phyloP scores from a whole-genome alignment of 208 protist species.

The Leishmania aethiopica region DNA sequence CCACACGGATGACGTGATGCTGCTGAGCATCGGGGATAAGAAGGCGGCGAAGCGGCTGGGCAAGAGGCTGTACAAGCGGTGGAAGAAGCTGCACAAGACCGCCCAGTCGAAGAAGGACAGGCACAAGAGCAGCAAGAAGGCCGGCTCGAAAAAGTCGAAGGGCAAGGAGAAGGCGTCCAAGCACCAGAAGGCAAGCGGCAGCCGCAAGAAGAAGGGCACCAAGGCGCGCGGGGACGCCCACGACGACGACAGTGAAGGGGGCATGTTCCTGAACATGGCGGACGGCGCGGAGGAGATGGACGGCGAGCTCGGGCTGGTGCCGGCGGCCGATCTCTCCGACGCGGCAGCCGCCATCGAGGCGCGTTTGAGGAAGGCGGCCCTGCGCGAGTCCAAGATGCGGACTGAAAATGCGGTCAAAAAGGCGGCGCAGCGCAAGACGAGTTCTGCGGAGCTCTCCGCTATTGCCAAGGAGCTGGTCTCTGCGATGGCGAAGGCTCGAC shows the following conservation, averaged over 20 bases:
- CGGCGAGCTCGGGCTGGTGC: conserved; percentile 21
- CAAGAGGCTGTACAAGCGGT: conserved; percentile 65
- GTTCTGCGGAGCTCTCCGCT: conserved; percentile 15
- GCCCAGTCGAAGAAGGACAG: conserved; percentile 26
- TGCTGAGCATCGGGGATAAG: conserved; percentile 50
- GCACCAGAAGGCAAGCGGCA: conserved; percentile 19
- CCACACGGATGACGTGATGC: conserved; percentile 38
- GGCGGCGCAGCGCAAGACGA: conserved; percentile 17
- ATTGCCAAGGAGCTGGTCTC: conserved; percentile 34
- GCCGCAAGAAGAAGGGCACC: neutral
- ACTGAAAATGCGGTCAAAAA: conserved; percentile 25
- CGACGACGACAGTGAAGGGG: conserved; percentile 3
- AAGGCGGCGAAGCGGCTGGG: conserved; percentile 61
- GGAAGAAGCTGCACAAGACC: conserved; percentile 64
- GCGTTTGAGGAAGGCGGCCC: conserved; percentile 16
- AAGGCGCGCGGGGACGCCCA: conserved; percentile 1
- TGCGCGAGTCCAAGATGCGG: conserved; percentile 28
- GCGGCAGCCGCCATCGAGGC: conserved; percentile 20
- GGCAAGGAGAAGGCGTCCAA: conserved; percentile 13
- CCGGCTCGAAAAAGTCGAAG: conserved; percentile 24
- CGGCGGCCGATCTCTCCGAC: conserved; percentile 10
- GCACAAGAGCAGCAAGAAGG: conserved; percentile 27
- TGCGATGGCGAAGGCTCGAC: conserved; percentile 32
- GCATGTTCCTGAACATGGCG: conserved; percentile 12
- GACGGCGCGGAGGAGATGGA: neutral